Evolutionary conservation across 139 green algal species (phyloP), one percentile per base, ranked within the genome.

Genomic region (Micractinium conductrix): DNA sequence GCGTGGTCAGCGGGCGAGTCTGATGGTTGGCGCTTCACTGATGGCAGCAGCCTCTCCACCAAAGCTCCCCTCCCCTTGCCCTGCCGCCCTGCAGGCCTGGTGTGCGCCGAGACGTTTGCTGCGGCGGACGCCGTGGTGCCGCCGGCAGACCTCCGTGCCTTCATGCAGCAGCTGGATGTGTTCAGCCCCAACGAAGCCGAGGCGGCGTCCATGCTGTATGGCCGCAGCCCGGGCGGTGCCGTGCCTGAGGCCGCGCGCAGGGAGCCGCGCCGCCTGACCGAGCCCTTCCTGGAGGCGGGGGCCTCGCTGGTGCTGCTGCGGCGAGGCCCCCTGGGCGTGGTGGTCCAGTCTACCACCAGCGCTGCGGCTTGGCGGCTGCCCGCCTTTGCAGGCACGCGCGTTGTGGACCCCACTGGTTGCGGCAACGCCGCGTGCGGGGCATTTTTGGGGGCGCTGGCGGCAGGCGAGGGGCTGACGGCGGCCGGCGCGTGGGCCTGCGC

Each of bases 381-480:
- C 30, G 81, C 81, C 50, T 79, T 45, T 24, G 45, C 44, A 7
- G 55, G 53, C 65, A 85, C 67, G 4, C 5, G 0, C 2, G 89
- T 93, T 10, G 81, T 87, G n/a, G 91, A 94, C 83, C 84, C 92
- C 1, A 91, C 87, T 0, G 92, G 92, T 16, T 94, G 89, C 43
- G 92, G 92, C 62, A 95, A 95, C 69, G 90, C 92, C 21, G 94
- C 93, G 68, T 93, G 88, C 42, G 92, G 92, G 5, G 92, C 75
- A 3, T 90, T 94, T 70, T 43, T 93, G 33, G 88, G 84, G 35
- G 80, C 88, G 0, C 73, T 89, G 81, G 69, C 80, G 38, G 72
- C 72, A 14, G 87, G 87, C 0, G 63, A 84, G 42, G 1, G 37
- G 16, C 28, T 87, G 14, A 44, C 40, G 16, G 63, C 81, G 14